Percentiles rank a stretch among this genome's conserved stretches.
Evolutionary conservation across 805 yeast genomes (phyloP).

Genomic region (Kazachstania africana): DNA sequence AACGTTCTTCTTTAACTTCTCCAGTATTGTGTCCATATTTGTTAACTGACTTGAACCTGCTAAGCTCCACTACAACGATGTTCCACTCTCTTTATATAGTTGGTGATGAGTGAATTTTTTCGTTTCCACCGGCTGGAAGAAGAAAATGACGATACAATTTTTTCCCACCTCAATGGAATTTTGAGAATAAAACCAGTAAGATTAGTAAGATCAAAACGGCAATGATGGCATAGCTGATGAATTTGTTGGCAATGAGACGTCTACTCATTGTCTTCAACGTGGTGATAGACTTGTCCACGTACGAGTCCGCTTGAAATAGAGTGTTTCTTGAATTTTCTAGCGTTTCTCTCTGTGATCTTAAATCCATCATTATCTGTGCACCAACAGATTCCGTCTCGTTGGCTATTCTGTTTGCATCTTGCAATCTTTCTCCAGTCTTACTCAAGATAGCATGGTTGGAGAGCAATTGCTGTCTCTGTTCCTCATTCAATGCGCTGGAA

Average conservation of each 20-base stretch:
- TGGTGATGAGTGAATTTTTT: too few species aligned
- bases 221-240: slow-evolving; percentile 83
- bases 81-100: too few species aligned
- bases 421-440: slow-evolving; percentile 67
- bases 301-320: slow-evolving; percentile 78
- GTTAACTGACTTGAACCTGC: too few species aligned
- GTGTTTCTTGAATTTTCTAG: slow-evolving; percentile 77
- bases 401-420: slow-evolving; percentile 83
- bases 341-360: slow-evolving; percentile 90
- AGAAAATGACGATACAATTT: too few species aligned
- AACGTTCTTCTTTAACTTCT: slow-evolving; percentile 1
- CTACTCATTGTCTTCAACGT: slow-evolving; percentile 88
- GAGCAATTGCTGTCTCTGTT: slow-evolving; percentile 72
- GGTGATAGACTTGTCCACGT: slow-evolving; percentile 79
- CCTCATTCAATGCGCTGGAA: slow-evolving; percentile 33
- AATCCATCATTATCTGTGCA: slow-evolving; percentile 75
- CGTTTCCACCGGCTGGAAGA: too few species aligned
- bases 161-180: too few species aligned
- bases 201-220: slow-evolving; percentile 76
- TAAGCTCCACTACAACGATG: too few species aligned
- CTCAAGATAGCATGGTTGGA: slow-evolving; percentile 71
- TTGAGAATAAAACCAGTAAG: slow-evolving; percentile 70
- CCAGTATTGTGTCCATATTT: slow-evolving; percentile 1
- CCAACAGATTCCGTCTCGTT: slow-evolving; percentile 88
- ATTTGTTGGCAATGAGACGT: slow-evolving; percentile 80